A percentile compares a stretch with the other conserved stretches of the same genome.
These are phyloP conservation scores for Pisolithus orientalis DNA, from an alignment of 768 basidiomycete species.

Conservation along the genomic window DNA sequence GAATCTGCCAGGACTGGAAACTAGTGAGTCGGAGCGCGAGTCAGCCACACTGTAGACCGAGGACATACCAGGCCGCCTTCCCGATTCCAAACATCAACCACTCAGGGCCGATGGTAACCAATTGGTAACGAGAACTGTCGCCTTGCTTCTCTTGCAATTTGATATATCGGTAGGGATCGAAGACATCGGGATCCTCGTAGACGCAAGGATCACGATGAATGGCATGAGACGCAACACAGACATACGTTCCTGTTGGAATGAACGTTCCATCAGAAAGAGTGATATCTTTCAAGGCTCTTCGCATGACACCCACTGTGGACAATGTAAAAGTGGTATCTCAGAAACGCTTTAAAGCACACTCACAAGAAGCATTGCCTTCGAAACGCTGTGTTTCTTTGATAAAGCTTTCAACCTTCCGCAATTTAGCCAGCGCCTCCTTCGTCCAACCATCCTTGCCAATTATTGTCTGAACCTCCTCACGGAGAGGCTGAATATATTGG, in stretches of 20 bases:
- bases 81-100: constrained; percentile 35
- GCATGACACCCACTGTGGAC: constrained; percentile 19
- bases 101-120: constrained; percentile 26
- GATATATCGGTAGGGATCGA: too few species aligned
- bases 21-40: background rate
- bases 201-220: constrained; percentile 12
- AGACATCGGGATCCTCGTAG: constrained; percentile 18
- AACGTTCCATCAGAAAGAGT: constrained; percentile 34
- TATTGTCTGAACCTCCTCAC: constrained; percentile 32
- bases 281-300: constrained; percentile 27
- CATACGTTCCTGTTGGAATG: constrained; percentile 29
- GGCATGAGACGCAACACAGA: constrained; percentile 17
- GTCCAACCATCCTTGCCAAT: constrained; percentile 1
- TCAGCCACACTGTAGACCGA: background rate
- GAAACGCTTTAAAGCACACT: background rate
- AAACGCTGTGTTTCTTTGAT: constrained; percentile 31
- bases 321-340: too few species aligned
- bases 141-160: too few species aligned
- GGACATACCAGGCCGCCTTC: constrained; percentile 20
- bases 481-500: constrained; percentile 28
- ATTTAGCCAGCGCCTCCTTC: constrained; percentile 15
- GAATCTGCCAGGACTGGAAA: constrained; percentile 33
- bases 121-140: constrained; percentile 10
- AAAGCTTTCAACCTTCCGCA: constrained; percentile 37
- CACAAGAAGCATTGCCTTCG: constrained; percentile 15